Conservation (phyloP, 257 asterid genomes). For the Henckelia pumila region DNA sequence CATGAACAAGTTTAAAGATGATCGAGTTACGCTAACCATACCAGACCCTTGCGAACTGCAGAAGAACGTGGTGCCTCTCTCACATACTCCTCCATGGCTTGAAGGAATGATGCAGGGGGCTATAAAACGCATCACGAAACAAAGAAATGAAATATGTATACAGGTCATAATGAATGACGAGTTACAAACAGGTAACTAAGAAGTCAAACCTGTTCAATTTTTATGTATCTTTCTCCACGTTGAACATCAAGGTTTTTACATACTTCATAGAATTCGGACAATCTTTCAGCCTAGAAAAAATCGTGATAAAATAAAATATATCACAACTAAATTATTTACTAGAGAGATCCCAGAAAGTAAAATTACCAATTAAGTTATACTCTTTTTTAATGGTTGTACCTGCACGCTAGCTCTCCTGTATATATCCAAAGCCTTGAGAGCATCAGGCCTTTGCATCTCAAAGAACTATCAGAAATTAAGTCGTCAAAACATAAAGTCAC, state of each 20-base stretch:
- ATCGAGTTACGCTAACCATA: constrained; percentile 22
- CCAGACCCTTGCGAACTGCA: constrained; percentile 69
- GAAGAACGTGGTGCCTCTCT: constrained; percentile 92
- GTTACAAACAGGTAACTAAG: constrained; percentile 7
- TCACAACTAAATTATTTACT: neutral
- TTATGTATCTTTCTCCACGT: constrained; percentile 86
- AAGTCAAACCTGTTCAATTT: constrained; percentile 86
- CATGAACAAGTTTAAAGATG: constrained; percentile 15
- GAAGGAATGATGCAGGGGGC: constrained; percentile 96
- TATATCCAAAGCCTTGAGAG: constrained; percentile 86
- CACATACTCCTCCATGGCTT: constrained; percentile 98
- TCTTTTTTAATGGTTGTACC: constrained; percentile 38
- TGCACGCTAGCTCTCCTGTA: constrained; percentile 87
- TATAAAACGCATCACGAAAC: constrained; percentile 33
- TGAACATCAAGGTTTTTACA: constrained; percentile 84
- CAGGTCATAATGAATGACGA: constrained; percentile 7
- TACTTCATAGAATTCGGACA: constrained; percentile 87
- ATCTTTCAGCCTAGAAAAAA: constrained; percentile 72
- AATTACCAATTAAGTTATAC: neutral
- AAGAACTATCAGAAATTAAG: constrained; percentile 64
- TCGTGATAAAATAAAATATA: constrained; percentile 3
- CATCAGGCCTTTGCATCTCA: constrained; percentile 97
- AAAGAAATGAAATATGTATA: constrained; percentile 23
- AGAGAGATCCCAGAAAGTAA: neutral
- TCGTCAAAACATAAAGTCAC: constrained; percentile 19